Conservation (phyloP, 1,284 basidiomycete genomes). For the Bjerkandera adusta region DNA sequence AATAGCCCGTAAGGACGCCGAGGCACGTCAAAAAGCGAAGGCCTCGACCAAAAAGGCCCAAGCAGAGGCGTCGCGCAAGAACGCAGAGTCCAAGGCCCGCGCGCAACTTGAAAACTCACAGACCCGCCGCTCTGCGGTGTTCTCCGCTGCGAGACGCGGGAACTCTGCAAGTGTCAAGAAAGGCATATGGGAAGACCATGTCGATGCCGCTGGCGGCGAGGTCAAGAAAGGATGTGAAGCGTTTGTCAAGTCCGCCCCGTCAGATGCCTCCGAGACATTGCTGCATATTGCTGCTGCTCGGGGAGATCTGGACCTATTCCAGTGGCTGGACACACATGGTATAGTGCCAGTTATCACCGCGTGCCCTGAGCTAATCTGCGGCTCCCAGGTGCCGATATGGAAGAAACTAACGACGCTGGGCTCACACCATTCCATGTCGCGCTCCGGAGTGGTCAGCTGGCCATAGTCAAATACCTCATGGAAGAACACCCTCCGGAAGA, state of each 20-base stretch:
- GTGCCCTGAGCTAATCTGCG: neutral
- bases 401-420: slow-evolving; percentile 58
- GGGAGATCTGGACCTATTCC: slow-evolving; percentile 54
- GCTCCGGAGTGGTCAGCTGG: slow-evolving; percentile 46
- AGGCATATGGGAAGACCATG: slow-evolving; percentile 63
- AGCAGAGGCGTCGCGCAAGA: slow-evolving; percentile 46
- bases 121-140: slow-evolving; percentile 52
- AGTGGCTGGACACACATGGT: slow-evolving; percentile 74
- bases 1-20: slow-evolving; percentile 49
- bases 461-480: slow-evolving; percentile 56
- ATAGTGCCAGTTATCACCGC: slow-evolving; percentile 21
- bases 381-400: slow-evolving; percentile 59
- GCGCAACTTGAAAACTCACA: slow-evolving; percentile 49
- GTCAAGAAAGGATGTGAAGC: slow-evolving; percentile 52
- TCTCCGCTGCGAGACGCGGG: slow-evolving; percentile 58
- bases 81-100: slow-evolving; percentile 48
- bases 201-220: slow-evolving; percentile 71
- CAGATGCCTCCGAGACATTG: slow-evolving; percentile 62
- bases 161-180: slow-evolving; percentile 54
- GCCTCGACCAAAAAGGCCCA: slow-evolving; percentile 51
- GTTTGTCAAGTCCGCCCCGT: slow-evolving; percentile 43
- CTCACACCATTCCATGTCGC: slow-evolving; percentile 67
- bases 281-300: slow-evolving; percentile 59
- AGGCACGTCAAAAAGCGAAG: slow-evolving; percentile 56
- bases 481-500: slow-evolving; percentile 53